Conservation (phyloP, 202 grass and related monocot species). For the Sporobolus alterniflorus region DNA sequence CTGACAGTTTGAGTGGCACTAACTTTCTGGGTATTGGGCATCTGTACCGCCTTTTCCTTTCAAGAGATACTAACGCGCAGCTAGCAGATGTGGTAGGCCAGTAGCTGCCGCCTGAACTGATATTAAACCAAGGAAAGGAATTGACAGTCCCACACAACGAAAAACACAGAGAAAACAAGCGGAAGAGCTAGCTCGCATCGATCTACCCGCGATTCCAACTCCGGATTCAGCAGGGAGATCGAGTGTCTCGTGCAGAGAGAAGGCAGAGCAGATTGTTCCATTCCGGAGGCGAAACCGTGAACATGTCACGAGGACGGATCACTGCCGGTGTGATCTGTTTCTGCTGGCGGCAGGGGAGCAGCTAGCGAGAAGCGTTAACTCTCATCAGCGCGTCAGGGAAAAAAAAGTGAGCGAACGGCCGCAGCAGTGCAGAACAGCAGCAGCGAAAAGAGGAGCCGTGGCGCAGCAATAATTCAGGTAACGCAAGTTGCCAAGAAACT, state of each 20-base stretch:
- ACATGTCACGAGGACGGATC: not conserved
- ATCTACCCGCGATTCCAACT: not conserved
- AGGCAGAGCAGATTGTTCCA: not conserved
- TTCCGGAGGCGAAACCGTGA: not conserved
- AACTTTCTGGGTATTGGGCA: slow-evolving; percentile 25
- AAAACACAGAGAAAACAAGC: not conserved
- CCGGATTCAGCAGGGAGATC: not conserved
- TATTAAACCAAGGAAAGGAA: not conserved
- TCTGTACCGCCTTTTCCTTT: slow-evolving; percentile 23
- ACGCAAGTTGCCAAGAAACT: slow-evolving; percentile 30
- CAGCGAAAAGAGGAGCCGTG: slow-evolving; percentile 8
- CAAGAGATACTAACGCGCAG: not conserved
- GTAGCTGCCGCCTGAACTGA: slow-evolving; percentile 18
- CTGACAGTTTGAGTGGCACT: no score
- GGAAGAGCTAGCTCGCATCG: slow-evolving; percentile 7
- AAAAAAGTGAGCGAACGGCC: slow-evolving; percentile 15
- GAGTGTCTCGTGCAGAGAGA: slow-evolving; percentile 8
- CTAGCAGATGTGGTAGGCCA: slow-evolving; percentile 37
- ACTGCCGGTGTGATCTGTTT: not conserved
- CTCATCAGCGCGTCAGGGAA: slow-evolving; percentile 1
- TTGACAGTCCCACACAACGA: slow-evolving; percentile 21
- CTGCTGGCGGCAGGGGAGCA: slow-evolving; percentile 13
- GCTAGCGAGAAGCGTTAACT: slow-evolving; percentile 6
- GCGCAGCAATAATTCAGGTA: slow-evolving; percentile 43
- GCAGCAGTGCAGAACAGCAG: slow-evolving; percentile 14